Evolutionary conservation across 768 basidiomycete genomes (phyloP).

Genomic region (Leucocoprinus birnbaumii): DNA sequence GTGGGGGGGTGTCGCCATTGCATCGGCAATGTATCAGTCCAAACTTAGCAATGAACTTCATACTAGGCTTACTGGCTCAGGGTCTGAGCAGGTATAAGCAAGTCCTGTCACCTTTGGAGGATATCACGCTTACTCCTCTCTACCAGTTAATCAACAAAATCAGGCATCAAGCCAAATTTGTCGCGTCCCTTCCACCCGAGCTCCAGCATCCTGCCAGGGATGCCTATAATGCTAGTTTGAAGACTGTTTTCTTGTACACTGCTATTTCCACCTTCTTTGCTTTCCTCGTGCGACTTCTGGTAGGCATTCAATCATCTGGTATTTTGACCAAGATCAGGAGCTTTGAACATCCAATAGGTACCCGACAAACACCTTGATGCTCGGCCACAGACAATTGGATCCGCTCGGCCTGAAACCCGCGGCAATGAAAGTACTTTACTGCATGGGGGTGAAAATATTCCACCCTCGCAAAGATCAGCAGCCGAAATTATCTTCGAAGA

Average conservation of each 20-base stretch:
- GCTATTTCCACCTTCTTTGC: constrained; percentile 54
- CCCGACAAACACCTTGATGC: constrained; percentile 41
- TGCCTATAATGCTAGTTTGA: constrained; percentile 59
- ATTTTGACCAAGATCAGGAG: too few relatives aligned
- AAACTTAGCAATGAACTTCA: constrained; percentile 51
- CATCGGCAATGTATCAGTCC: constrained; percentile 67
- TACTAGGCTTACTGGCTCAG: constrained; percentile 47
- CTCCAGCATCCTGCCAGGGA: constrained; percentile 53
- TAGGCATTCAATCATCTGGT: constrained; percentile 37
- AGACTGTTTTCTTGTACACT: constrained; percentile 61
- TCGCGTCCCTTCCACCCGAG: constrained; percentile 47
- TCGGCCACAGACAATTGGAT: constrained; percentile 12
- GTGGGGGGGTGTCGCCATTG: constrained; percentile 66
- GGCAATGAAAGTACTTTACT: not conserved
- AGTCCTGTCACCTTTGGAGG: not conserved
- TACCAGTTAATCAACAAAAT: constrained; percentile 57
- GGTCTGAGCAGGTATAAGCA: constrained; percentile 48
- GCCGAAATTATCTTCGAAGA: not conserved
- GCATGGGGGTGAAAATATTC: constrained; percentile 2
- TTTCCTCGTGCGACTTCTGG: constrained; percentile 58
- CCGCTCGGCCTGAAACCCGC: not conserved
- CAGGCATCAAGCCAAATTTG: constrained; percentile 55
- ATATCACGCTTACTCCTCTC: not conserved
- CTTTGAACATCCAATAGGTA: constrained; percentile 27
- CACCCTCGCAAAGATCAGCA: constrained; percentile 10